Percentiles rank a stretch among this genome's conserved stretches.
phyloP scores from a whole-genome alignment of 108 stramenopile genomes.

The Skeletonema potamos region DNA sequence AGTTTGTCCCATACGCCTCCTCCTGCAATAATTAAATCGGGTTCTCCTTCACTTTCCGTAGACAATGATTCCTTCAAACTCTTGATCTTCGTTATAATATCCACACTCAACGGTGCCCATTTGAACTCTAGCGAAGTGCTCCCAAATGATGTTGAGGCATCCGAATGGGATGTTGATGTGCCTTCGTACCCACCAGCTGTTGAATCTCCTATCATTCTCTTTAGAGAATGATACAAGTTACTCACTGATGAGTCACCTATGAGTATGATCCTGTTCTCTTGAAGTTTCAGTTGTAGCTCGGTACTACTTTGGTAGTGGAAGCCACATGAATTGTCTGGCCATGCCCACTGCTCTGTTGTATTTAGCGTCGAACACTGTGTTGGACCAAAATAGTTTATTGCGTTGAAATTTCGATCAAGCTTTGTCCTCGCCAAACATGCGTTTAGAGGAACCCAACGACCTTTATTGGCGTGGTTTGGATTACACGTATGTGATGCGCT shows the following conservation, averaged over 20 bases:
- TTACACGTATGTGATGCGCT: not conserved
- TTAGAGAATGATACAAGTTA: slow-evolving; percentile 38
- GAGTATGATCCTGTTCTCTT: slow-evolving; percentile 34
- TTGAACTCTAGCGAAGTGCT: slow-evolving; percentile 35
- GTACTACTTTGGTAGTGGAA: slow-evolving; percentile 19
- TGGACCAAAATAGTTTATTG: slow-evolving; percentile 11
- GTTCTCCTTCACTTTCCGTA: not conserved
- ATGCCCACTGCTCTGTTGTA: slow-evolving; percentile 39
- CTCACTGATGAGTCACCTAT: slow-evolving; percentile 49
- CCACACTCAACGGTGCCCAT: slow-evolving; percentile 53
- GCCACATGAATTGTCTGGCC: slow-evolving; percentile 28
- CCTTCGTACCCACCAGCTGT: slow-evolving; percentile 43
- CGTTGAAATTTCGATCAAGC: not conserved
- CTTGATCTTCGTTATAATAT: slow-evolving; percentile 39
- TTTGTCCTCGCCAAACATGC: slow-evolving; percentile 15
- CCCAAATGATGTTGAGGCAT: slow-evolving; percentile 23
- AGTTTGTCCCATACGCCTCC: slow-evolving; percentile 46
- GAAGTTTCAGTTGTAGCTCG: slow-evolving; percentile 26
- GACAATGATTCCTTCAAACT: slow-evolving; percentile 10
- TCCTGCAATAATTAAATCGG: slow-evolving; percentile 41
- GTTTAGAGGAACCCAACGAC: slow-evolving; percentile 42
- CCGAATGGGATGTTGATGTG: slow-evolving; percentile 19
- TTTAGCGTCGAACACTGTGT: slow-evolving; percentile 12
- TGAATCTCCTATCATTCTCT: slow-evolving; percentile 36
- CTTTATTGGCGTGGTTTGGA: slow-evolving; percentile 25